Evolutionary conservation across 225 moss, liverwort and hornwort species (phyloP), one percentile per base, ranked within the genome.

Genomic region (Straminergon stramineum): DNA sequence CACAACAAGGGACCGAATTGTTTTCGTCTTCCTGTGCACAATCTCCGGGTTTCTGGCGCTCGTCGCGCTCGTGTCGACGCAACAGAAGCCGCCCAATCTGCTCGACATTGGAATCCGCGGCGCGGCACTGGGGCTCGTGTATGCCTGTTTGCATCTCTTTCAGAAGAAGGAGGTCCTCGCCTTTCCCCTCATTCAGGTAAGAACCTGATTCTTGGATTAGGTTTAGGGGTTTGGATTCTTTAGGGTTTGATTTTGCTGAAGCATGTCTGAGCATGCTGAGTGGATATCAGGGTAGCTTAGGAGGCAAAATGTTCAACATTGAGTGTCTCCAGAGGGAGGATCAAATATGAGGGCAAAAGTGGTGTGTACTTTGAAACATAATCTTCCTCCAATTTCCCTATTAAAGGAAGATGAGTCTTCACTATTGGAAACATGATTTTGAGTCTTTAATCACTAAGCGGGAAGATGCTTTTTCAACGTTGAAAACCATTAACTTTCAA

Each of bases 161-260:
- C 91, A 91, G 71, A 88, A 88, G 84, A 93, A 93, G 64, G 81
- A 92, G 52, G 87, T 90, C 53, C 95, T 96, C 74, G 57, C 91
- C 15, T 96, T 98, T 75, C 96, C 97, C 21, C 88, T 96, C 62
- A 95, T 98, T 83, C 96, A 97, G 96, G 95, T 93, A 76, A 85
- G 35, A 71, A 45, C 62, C n/a, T 75, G 58, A 66, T 81, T 79
- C 67, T 52, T 83, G 78, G 41, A 69, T 84, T 84, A 78, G 85
- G 35, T 63, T 85, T 73, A 74, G 45, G 61, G 45, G 3, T 86
- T 81, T 81, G 19, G 61, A 68, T 61, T 69, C n/a, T 55, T 53
- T 39, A 84, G 68, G 84, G 39, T 69, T 56, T 84, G 56, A 34
- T 60, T 73, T 60, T 84, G 56, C 70, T 57, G 67, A 67, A 67